Percentiles rank a stretch among this genome's conserved stretches.
phyloP scores from a whole-genome alignment of 768 basidiomycete species.

The Suillus fuscotomentosus region DNA sequence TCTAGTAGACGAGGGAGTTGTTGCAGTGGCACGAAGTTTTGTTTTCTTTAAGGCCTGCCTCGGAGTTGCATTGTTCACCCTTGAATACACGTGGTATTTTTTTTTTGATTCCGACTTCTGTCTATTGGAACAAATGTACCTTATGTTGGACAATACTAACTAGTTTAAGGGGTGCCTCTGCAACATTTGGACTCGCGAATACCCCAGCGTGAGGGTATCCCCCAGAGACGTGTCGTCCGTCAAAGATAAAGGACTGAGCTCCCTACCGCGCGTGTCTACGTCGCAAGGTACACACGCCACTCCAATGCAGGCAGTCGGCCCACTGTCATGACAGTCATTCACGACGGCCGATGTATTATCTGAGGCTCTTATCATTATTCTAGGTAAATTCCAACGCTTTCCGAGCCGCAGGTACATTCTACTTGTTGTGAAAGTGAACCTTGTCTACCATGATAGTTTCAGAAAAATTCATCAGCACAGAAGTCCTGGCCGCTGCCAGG shows the following conservation, averaged over 20 bases:
- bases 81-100: background rate
- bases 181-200: background rate
- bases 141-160: background rate
- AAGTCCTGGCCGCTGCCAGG: background rate
- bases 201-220: background rate
- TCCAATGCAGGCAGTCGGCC: too few relatives aligned
- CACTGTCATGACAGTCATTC: too few relatives aligned
- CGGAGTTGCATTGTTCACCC: background rate
- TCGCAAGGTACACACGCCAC: background rate
- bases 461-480: background rate
- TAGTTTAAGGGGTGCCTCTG: background rate
- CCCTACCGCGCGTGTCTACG: background rate
- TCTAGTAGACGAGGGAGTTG: background rate
- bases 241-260: too few relatives aligned
- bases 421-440: background rate
- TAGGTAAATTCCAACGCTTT: background rate
- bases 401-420: background rate
- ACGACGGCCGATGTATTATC: too few relatives aligned
- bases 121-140: background rate
- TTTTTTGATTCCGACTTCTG: background rate
- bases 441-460: background rate
- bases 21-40: background rate
- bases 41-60: background rate
- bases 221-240: background rate
- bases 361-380: background rate